Evolutionary conservation across 83 land plant species (phyloP), one percentile per base, ranked within the genome.

Genomic region (Picea mariana): DNA sequence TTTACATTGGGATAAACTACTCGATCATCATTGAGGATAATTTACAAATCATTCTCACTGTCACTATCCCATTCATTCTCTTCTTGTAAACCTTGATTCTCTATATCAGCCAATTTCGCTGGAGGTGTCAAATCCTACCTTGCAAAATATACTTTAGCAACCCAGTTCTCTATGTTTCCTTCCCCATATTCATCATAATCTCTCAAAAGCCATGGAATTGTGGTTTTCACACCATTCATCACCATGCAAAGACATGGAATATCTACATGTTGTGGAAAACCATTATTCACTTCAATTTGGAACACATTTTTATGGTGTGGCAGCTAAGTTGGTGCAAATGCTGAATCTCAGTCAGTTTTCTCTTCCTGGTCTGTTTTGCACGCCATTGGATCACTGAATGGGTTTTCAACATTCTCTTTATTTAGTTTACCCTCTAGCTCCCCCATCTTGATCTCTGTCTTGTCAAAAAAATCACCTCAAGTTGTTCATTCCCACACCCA

Each of bases 11-110:
- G 49, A 71, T 71, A 71, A 52, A 21, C 77, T 21, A 24, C 55
- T 61, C 81, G 72, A 40, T 78, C 79, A 27, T 93, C 91, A 79
- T 93, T 93, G 87, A 93, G 82, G 21, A 93, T 88, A 42, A 93
- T 93, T 84, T 87, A 91, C 79, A 93, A 83, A 84, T 91, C 95
- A 67, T 93, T 93, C 49, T 91, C 95, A 58, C 95, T 93, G 31
- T 93, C 95, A 79, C 91, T 91, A 9, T 90, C 95, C 91, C 92
- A 89, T 72, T 87, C 94, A 31, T 88, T 87, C 13, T 71, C 79
- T 24, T 38, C 79, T 55, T 68, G 79, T 15, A 62, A 67, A 8
- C 44, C 83, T 17, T 49, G 78, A 18, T 5, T 42, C 52, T 44
- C 4, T 49, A 12, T 11, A 12, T 78, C 7, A 42, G 34, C 40